Evolutionary conservation across 257 asterid genomes (phyloP).

Genomic region (Solanum lignicaule): DNA sequence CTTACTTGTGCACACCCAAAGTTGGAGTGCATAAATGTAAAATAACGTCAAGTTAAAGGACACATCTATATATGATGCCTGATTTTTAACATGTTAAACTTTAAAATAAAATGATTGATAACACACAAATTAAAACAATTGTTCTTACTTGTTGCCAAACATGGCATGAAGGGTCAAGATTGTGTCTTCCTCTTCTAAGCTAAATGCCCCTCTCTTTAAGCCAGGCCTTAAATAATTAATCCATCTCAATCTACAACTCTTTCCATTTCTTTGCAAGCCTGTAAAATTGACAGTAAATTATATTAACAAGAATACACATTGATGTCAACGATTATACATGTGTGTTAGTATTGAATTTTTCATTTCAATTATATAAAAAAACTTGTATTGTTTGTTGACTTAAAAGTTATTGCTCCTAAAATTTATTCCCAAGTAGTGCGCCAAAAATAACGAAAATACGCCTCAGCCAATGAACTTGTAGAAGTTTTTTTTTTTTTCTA

Average conservation of each 20-base stretch:
- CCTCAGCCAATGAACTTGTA: not conserved
- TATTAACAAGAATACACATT: not conserved
- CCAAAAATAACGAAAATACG: not conserved
- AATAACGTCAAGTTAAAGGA: no score
- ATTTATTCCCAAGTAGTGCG: not conserved
- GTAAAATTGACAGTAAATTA: slow-evolving; percentile 1
- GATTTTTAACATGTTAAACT: not conserved
- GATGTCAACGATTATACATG: not conserved
- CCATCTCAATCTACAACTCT: slow-evolving; percentile 91
- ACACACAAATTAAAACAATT: not conserved
- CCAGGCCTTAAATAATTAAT: slow-evolving; percentile 82
- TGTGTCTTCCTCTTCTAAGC: slow-evolving; percentile 44
- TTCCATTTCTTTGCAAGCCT: slow-evolving; percentile 84
- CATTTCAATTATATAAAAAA: not conserved
- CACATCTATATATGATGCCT: no score
- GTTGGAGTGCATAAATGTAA: no score
- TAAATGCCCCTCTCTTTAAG: slow-evolving; percentile 58
- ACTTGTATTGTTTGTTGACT: slow-evolving; percentile 1
- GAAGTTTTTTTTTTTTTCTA: not conserved
- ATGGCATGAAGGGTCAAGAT: slow-evolving; percentile 55
- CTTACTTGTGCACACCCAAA: no score
- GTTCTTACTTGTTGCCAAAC: slow-evolving; percentile 86
- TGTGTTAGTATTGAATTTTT: not conserved
- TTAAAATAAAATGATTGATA: not conserved
- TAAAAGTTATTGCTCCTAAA: not conserved